Base-by-base conservation (phyloP, 257 asterid genomes). In the Scutellaria barbata region DNA sequence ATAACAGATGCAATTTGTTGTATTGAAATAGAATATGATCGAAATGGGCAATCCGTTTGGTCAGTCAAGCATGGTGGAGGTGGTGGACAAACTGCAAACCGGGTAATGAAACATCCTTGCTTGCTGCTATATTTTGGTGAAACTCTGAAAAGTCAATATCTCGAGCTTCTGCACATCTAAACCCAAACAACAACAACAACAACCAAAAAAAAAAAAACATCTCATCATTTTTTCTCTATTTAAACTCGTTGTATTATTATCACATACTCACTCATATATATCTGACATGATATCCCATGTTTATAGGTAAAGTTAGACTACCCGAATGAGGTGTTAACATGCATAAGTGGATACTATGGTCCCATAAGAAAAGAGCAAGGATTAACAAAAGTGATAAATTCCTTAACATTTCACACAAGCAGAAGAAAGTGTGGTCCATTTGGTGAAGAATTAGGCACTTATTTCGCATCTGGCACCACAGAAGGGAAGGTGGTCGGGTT, bases 11-110 rank as follows among this genome's bases (percentile, higher is more conserved):
- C 80, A 45, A 83, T 92, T 41, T 78, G 86, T 64, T 55, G 88
- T 59, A 79, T 92, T 0, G 95, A 89, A 75, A 76, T 92, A 2
- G 95, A 92, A 84, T 92, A 92, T 40, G 98, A 89, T 72, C 88
- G 95, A n/a, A 83, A 84, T 43, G 98, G 92, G 2, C 96, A 92
- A 77, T 89, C 96, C 12, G 87, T 92, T 61, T 87, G 95, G 96
- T 87, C 98, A 2, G 90, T 89, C 12, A 89, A 86, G 77, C 98
- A 92, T 39, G 95, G 96, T 22, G 85, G 90, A 33, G 55, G 58
- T 42, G 82, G 77, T 2, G 96, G 95, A 30, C 77, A 78, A 30
- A 47, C 80, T 5, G 75, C 86, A 45, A 78, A 84, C 30, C 70
- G 72, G 95, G 97, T 89, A 81, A 74, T 6, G 3, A 17, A 63